phyloP scores from a whole-genome alignment of 331 rosid species.

The Phaseolus coccineus region DNA sequence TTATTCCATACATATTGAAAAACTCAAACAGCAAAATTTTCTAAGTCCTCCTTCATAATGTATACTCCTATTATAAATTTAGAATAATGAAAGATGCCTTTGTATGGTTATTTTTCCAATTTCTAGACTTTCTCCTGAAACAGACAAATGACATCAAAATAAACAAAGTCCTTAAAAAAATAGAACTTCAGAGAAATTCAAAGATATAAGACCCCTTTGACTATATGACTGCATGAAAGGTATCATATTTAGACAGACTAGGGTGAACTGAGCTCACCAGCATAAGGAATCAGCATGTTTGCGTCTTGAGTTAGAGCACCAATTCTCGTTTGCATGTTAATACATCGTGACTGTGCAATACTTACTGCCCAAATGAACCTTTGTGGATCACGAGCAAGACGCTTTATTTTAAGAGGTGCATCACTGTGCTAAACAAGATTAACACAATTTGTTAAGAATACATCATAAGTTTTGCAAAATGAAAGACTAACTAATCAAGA shows the following conservation, averaged over 20 bases:
- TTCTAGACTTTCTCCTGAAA: background rate
- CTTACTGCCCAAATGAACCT: constrained; percentile 92
- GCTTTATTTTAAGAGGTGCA: constrained; percentile 87
- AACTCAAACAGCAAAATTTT: background rate
- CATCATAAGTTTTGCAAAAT: background rate
- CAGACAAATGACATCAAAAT: constrained; percentile 11
- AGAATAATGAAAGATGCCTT: background rate
- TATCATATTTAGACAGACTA: constrained; percentile 25
- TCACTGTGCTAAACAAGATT: constrained; percentile 68
- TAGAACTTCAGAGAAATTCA: background rate
- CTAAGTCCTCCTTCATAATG: background rate
- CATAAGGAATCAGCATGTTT: constrained; percentile 90
- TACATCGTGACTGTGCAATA: constrained; percentile 92
- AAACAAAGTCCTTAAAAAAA: constrained; percentile 17
- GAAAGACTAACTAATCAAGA: constrained; percentile 37
- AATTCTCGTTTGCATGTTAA: constrained; percentile 76
- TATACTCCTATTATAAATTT: background rate
- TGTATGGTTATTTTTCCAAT: background rate
- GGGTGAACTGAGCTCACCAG: constrained; percentile 62
- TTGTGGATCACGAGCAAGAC: constrained; percentile 82
- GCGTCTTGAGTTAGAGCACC: constrained; percentile 85
- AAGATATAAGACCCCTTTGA: background rate
- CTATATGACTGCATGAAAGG: constrained; percentile 20
- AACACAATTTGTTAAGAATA: constrained; percentile 40
- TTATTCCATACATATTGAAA: constrained; percentile 17